Evolutionary conservation across 2,329 filamentous ascomycete species (phyloP), one percentile per base, ranked within the genome.

Genomic region (Aspergillus sp.): DNA sequence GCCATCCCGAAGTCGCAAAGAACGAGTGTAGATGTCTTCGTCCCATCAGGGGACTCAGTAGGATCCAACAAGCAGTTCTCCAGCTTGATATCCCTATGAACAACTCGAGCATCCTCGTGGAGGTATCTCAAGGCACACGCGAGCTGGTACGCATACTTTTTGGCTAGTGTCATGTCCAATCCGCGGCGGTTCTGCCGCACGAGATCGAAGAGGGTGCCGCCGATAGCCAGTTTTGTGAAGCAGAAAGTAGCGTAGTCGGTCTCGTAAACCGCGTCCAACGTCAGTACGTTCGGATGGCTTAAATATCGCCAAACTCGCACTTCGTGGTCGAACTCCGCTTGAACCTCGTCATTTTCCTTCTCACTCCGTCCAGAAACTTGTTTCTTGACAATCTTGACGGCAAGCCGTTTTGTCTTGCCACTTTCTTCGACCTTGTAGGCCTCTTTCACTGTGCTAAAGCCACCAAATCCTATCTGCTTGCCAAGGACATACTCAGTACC

Each of bases 1-100:
- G 87, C 86, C 78, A 90, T 87, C 51, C 87, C 87, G 68, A 90
- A 90, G 70, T 90, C 87, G 72, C 86, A 89, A 5, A 90, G 79
- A 4, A 88, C 82, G 6, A 90, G 69, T 38, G 83, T 82, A 8
- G 85, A 86, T 15, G 83, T 81, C 39, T 83, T 77, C 0, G 72
- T 73, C 8, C 79, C 80, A 5, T 82, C 80, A 7, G 80, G 71
- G 3, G 79, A 75, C 5, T 76, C 76, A 17, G 82, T 77, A 64
- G 84, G 82, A 66, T 88, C 85, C 38, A 89, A 68, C 2, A 90
- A 81, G 65, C 86, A 88, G 64, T 90, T 90, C 69, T 90, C 87
- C 23, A 89, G 81, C 71, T 90, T 90, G 70, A 90, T 83, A 70
- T 90, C 87, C 51, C 87, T 81, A 69, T 90, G 87, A 23, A 88